These are phyloP conservation scores for Auricularia sp. DNA, from an alignment of 768 basidiomycete species.

Conservation along the genomic window DNA sequence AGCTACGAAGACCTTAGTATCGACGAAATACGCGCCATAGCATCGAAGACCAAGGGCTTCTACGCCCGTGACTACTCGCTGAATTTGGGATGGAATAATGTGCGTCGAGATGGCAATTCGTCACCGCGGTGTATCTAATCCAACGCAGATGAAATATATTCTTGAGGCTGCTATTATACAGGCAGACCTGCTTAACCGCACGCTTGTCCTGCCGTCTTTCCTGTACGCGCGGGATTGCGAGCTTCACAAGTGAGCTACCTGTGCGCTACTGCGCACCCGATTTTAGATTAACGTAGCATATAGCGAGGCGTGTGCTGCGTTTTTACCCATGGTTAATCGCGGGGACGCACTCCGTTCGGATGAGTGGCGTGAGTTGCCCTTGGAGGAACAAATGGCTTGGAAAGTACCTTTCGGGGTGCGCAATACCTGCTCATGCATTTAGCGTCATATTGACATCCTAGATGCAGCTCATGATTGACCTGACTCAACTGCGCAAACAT, in stretches of 20 bases:
- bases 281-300: not conserved
- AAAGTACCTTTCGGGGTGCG: conserved; percentile 6
- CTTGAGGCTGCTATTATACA: conserved; percentile 8
- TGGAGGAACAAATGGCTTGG: conserved; percentile 7
- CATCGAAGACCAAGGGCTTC: conserved; percentile 6
- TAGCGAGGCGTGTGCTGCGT: conserved; percentile 10
- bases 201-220: conserved; percentile 10
- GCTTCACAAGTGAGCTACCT: not conserved
- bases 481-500: conserved; percentile 6
- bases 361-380: conserved; percentile 8
- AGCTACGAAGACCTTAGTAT: not conserved
- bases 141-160: conserved; percentile 11
- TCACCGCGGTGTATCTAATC: too few species aligned
- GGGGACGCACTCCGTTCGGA: conserved; percentile 7
- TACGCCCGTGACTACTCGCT: conserved; percentile 9
- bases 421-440: conserved; percentile 5
- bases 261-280: too few species aligned
- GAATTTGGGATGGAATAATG: conserved; percentile 9
- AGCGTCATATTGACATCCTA: too few species aligned
- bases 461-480: conserved; percentile 9
- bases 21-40: not conserved
- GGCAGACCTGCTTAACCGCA: conserved; percentile 9
- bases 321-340: conserved; percentile 9
- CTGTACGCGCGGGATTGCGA: conserved; percentile 11
- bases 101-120: not conserved